A percentile compares a stretch with the other conserved stretches of the same genome.
These are phyloP conservation scores for Yamadazyma phyllophila DNA, from an alignment of 805 yeast genomes.

Conservation along the genomic window DNA sequence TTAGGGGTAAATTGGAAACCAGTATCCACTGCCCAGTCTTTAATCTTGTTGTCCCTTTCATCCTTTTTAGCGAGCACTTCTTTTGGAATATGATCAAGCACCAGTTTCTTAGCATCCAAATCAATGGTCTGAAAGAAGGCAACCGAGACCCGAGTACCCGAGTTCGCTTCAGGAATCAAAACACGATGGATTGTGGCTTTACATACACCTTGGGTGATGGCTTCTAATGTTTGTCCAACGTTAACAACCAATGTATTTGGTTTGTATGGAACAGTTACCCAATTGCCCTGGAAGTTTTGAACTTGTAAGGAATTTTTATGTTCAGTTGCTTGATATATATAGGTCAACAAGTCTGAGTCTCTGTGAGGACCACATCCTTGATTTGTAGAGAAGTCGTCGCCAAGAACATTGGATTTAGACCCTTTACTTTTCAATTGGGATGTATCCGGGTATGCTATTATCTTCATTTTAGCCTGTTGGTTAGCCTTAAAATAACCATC, in stretches of 20 bases:
- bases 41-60: constrained; percentile 34
- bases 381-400: constrained; percentile 27
- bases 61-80: constrained; percentile 28
- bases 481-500: constrained; percentile 50
- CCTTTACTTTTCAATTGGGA: constrained; percentile 19
- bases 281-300: constrained; percentile 51
- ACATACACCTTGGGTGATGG: constrained; percentile 56
- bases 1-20: constrained; percentile 43
- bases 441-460: constrained; percentile 55
- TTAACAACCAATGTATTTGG: constrained; percentile 52
- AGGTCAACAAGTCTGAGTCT: constrained; percentile 62
- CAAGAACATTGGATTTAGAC: constrained; percentile 21
- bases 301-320: constrained; percentile 54
- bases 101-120: constrained; percentile 30
- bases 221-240: constrained; percentile 61
- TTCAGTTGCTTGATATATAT: constrained; percentile 54
- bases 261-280: constrained; percentile 55
- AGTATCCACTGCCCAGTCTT: constrained; percentile 35
- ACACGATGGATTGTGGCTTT: constrained; percentile 61
- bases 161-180: constrained; percentile 37
- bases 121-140: constrained; percentile 51
- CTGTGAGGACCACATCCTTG: constrained; percentile 69
- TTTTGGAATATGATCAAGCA: constrained; percentile 27
- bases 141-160: constrained; percentile 44
- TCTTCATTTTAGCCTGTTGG: constrained; percentile 52